Base-by-base conservation (phyloP, 768 basidiomycete species). In the Termitomyces sp. region DNA sequence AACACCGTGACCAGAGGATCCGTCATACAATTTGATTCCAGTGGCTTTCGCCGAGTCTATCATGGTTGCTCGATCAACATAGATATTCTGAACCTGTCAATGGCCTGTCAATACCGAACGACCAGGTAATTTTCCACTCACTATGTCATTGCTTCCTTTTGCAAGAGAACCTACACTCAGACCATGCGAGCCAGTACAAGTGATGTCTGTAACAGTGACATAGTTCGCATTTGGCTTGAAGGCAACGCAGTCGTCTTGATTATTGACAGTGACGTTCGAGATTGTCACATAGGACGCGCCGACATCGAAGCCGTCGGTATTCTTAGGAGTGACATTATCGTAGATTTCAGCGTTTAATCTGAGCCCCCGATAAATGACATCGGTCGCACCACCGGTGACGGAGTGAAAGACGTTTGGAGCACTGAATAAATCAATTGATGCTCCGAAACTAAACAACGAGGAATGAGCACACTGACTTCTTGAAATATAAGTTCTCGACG, bases 241-340 rank as follows among this genome's bases (percentile, higher is more conserved):
- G 2, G 65, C 68, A n/a, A 70, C 65, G 42, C 69, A 70, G 52
- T 70, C 68, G 45, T 70, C 69, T 62, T 66, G 54, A 37, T 70
- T 70, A 2, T 52, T 51, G 32, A 70, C 65, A 3, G 61, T 64
- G 15, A 65, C 65, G 48, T 67, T 62, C 10, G 55, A 57, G 28
- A 70, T 60, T 10, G 68, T 69, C n/a, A 70, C 66, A 47, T 59
- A 61, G 2, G 65, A 65, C 2, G 63, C 34, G 10, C 69, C 66
- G 34, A 70, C 56, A 49, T 70, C 68, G 35, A 70, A 69, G 2
- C 69, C 68, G 37, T 70, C 69, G 1, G 68, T 70, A 49, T 70
- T 70, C 46, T 69, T 70, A 12, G 68, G 64, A 2, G 56, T 66
- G 9, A 58, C 67, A 24, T 57, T 60, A 9, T 58, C 47, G 1